A percentile compares a stretch with the other conserved stretches of the same genome.
Evolutionary conservation across 768 basidiomycete species (phyloP).

Genomic region (Pholiota conissans): DNA sequence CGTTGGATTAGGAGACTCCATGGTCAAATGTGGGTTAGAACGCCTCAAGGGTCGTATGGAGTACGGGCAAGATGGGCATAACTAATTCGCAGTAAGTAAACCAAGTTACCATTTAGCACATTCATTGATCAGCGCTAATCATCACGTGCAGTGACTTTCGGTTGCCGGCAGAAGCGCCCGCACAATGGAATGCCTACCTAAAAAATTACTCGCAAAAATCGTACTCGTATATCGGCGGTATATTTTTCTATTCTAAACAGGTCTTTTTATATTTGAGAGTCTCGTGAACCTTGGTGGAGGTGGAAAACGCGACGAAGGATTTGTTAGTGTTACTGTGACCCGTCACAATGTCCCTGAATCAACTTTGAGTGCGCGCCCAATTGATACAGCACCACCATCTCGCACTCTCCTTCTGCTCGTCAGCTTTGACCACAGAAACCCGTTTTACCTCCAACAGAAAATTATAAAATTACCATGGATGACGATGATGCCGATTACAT

Average conservation of each 20-base stretch:
- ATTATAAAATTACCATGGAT: no score
- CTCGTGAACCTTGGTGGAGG: no score
- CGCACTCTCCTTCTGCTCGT: background rate
- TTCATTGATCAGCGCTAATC: constrained; percentile 1
- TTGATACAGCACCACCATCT: background rate
- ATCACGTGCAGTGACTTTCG: background rate
- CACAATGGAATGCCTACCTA: no score
- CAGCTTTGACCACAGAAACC: background rate
- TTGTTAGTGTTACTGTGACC: no score
- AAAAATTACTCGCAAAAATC: no score
- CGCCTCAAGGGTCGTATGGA: constrained; percentile 4
- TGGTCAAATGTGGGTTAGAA: constrained; percentile 9
- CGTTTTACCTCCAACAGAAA: background rate
- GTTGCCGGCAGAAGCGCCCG: no score
- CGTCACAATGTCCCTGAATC: no score
- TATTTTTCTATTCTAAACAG: no score
- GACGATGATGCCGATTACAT: constrained; percentile 95
- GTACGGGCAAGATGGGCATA: background rate
- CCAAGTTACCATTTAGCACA: background rate
- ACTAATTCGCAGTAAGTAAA: background rate
- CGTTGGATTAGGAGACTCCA: constrained; percentile 30
- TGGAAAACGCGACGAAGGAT: no score
- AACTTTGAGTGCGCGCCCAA: background rate
- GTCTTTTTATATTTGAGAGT: no score
- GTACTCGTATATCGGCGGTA: no score